A percentile compares a stretch with the other conserved stretches of the same genome.
Conservation (phyloP, 257 asterid genomes). For the Jasminum sambac region DNA sequence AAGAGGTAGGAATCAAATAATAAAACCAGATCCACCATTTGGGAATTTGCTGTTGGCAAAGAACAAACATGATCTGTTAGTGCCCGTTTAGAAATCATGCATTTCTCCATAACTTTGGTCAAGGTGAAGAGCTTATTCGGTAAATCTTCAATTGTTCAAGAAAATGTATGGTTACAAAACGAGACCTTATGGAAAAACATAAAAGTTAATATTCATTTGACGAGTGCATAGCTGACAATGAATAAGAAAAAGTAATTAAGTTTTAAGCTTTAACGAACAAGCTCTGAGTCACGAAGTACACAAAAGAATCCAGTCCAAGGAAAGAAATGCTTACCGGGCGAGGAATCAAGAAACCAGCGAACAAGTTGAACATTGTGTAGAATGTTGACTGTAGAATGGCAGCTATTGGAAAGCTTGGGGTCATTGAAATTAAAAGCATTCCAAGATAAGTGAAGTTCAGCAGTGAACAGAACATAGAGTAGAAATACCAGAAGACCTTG, state of each 20-base stretch:
- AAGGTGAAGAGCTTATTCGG: too few relatives aligned
- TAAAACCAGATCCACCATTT: conserved; percentile 57
- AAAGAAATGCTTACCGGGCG: conserved; percentile 29
- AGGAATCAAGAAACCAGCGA: conserved; percentile 43
- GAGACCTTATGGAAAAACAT: too few relatives aligned
- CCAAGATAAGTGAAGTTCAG: conserved; percentile 42
- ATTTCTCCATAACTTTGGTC: not conserved
- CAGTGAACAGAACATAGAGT: conserved; percentile 41
- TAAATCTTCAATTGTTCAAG: too few relatives aligned
- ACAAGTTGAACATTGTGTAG: conserved; percentile 41
- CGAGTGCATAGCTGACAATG: too few relatives aligned
- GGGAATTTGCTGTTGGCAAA: conserved; percentile 44
- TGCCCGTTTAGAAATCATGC: not conserved
- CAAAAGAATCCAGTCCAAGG: not conserved
- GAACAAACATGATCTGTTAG: not conserved
- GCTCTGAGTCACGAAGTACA: not conserved
- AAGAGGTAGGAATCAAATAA: conserved; percentile 41
- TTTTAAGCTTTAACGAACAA: too few relatives aligned
- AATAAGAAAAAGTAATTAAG: too few relatives aligned
- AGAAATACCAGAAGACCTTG: conserved; percentile 42
- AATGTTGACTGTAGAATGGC: conserved; percentile 37
- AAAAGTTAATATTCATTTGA: too few relatives aligned
- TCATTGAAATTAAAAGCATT: conserved; percentile 43
- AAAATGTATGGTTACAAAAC: too few relatives aligned
- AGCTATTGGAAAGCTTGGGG: conserved; percentile 44